Evolutionary conservation across 148 eudicot species (phyloP), one percentile per base, ranked within the genome.

Genomic region (Vaccinium myrtillus): DNA sequence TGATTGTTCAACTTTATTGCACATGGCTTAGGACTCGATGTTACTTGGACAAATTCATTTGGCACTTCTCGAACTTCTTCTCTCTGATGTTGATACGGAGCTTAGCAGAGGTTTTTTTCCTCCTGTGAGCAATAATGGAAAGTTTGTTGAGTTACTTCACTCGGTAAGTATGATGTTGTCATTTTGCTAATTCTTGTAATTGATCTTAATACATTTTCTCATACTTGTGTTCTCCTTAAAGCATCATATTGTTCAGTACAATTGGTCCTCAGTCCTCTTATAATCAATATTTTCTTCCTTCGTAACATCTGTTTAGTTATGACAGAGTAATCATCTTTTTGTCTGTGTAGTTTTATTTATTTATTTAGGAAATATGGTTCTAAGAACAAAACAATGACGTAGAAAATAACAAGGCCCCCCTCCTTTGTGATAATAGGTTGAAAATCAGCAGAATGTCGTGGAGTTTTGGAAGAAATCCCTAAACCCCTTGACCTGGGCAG

Each of bases 401-500:
- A 21, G 13, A 69, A 25, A 32, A 81, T 70, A n/a, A 13, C 36
- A 32, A 18, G 43, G 13, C 36, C 73, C 48, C 25, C 65, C 30
- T 84, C n/a, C 50, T 80, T 61, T 21, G n/a, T 81, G 71, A 59
- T 89, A 80, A 27, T 86, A 97, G 99, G 90, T 91, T 85, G 91
- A 90, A 87, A 81, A 84, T 39, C 89, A 87, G 85, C 88, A 88
- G 36, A 83, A 80, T 87, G 84, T 88, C 70, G 81, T 93, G 75
- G 86, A 87, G 80, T 86, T 87, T 56, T 97, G 98, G 98, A 91
- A 88, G 89, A 90, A 90, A 83, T 87, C 91, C 36, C 80, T 97
- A 85, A 97, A 94, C 82, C 87, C 95, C 36, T 86, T 95, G 87
- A 94, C 99, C 76, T 97, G 99, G 98, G 87, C 90, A 79, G 99